Percentiles rank a stretch among this genome's conserved stretches.
These are phyloP conservation scores for Vicia villosa DNA, from an alignment of 306 rosid species.

Conservation along the genomic window DNA sequence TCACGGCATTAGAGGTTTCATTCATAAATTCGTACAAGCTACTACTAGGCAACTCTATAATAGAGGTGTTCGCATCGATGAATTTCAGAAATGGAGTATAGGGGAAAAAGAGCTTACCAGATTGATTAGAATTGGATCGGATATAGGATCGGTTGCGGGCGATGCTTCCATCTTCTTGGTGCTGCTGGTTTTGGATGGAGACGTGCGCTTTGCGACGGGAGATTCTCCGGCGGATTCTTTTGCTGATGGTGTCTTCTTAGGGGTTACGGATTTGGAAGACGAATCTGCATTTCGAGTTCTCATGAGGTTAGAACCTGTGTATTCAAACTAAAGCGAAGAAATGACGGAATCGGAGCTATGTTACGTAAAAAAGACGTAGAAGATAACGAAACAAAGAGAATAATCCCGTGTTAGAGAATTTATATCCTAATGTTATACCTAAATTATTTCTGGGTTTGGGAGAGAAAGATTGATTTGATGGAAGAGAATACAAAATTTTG, in stretches of 20 bases:
- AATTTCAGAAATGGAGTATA: slow-evolving; percentile 1
- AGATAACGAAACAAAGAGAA: too few relatives aligned
- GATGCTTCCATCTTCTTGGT: slow-evolving; percentile 52
- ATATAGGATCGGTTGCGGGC: slow-evolving; percentile 29
- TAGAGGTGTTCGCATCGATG: background rate
- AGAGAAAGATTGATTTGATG: too few relatives aligned
- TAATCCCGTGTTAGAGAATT: too few relatives aligned
- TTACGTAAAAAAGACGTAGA: too few relatives aligned
- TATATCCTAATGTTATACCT: too few relatives aligned
- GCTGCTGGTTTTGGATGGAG: slow-evolving; percentile 40
- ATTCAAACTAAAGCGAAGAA: too few relatives aligned
- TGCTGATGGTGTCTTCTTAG: slow-evolving; percentile 54
- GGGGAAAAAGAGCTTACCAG: slow-evolving; percentile 36
- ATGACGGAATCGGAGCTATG: too few relatives aligned
- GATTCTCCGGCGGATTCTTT: slow-evolving; percentile 47
- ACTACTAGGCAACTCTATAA: background rate
- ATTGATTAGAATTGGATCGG: slow-evolving; percentile 40
- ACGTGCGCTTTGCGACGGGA: slow-evolving; percentile 40
- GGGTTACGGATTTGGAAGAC: slow-evolving; percentile 45
- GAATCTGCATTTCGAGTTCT: slow-evolving; percentile 59
- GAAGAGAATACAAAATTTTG: too few relatives aligned
- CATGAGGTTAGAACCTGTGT: too few relatives aligned
- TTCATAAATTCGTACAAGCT: background rate
- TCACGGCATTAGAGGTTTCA: background rate
- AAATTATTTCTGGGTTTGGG: too few relatives aligned